These are phyloP conservation scores for Solanum aculeatissimum DNA, from an alignment of 305 asterid genomes.

Conservation along the genomic window DNA sequence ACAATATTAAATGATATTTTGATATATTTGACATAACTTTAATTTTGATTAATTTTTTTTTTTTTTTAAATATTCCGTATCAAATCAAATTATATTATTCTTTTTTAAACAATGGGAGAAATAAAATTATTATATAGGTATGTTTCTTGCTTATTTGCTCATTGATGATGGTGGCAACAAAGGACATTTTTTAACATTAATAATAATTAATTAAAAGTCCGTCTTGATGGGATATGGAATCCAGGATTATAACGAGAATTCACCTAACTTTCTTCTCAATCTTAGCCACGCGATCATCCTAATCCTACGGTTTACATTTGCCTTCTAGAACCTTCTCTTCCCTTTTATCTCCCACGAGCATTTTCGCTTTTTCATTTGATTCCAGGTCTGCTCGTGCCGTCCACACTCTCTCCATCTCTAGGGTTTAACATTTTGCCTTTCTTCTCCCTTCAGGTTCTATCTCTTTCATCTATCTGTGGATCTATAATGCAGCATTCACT, in stretches of 20 bases:
- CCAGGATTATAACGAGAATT: not conserved
- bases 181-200: too few species aligned
- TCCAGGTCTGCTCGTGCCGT: constrained; percentile 4
- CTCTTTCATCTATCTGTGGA: not conserved
- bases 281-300: constrained; percentile 20
- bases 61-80: too few species aligned
- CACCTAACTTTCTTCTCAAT: not conserved
- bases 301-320: constrained; percentile 24
- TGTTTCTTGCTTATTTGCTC: too few species aligned
- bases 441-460: not conserved
- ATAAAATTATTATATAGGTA: too few species aligned
- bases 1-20: too few species aligned
- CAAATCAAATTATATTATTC: too few species aligned
- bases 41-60: too few species aligned
- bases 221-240: too few species aligned
- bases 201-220: too few species aligned
- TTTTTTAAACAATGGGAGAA: too few species aligned
- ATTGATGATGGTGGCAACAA: too few species aligned
- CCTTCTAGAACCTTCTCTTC: constrained; percentile 33
- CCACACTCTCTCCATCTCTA: not conserved
- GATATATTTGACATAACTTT: too few species aligned
- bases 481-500: not conserved
- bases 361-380: not conserved
- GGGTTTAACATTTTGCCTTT: not conserved
- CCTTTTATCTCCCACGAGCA: not conserved